Evolutionary conservation across 2,329 filamentous ascomycete species (phyloP), one percentile per base, ranked within the genome.

Genomic region (Hypoxylon sp.): DNA sequence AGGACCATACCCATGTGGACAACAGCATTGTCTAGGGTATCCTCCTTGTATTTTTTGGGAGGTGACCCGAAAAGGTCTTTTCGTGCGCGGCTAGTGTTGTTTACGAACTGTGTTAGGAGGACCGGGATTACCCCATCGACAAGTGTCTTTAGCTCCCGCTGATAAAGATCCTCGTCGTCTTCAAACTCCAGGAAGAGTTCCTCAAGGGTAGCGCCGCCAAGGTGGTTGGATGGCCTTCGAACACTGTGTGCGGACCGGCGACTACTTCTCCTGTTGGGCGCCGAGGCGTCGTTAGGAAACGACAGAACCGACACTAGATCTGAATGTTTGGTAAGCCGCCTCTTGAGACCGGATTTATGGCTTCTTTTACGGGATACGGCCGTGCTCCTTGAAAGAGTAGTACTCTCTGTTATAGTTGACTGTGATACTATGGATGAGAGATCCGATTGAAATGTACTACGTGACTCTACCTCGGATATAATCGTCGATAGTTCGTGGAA

Each of bases 121-220:
- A 98, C 95, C 0, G 96, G 96, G 59, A 99, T 92, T 20, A 99
- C 95, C 59, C 96, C 96, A 72, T 97, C 94, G 6, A 98, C 94
- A 30, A 99, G 80, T 0, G 96, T 97, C 75, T 93, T 93, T 30
- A 99, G 84, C 78, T 99, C 96, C 57, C 94, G 87, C 79, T 91
- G 90, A 75, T 98, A 99, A 70, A 96, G 91, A 45, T 87, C 82
- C 78, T 99, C 96, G 71, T 98, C 96, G 4, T 91, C 87, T 9
- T 87, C 83, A 67, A 99, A 89, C 74, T 97, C 93, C 54, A 85
- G 84, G 76, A 98, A 85, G 18, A 98, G 81, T 68, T 95, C 93
- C 20, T 87, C 83, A 9, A 93, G 83, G 0, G 90, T 94, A 40
- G 91, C 88, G 59, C 85, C 88, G 28, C 87, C 86, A 9, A 89